Evolutionary conservation across 441 rosid genomes (phyloP).

Genomic region (Pelargonium australe): DNA sequence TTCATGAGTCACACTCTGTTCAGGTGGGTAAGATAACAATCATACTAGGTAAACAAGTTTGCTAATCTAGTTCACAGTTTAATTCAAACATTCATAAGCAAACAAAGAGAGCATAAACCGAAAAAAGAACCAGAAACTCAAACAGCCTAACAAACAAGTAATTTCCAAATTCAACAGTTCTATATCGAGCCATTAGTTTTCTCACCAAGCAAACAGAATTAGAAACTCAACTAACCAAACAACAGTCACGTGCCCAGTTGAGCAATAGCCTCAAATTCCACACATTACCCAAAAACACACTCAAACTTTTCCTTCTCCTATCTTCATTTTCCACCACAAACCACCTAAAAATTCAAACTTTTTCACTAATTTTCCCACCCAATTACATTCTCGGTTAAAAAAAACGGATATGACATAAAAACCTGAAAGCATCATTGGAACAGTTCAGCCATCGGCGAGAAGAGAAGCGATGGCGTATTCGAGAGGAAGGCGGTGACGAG

Average conservation of each 20-base stretch:
- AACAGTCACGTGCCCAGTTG: not conserved
- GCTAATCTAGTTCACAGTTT: too few relatives aligned
- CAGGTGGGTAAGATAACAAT: too few relatives aligned
- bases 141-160: too few relatives aligned
- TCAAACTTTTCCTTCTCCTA: not conserved
- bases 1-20: too few relatives aligned
- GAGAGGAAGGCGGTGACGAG: slow-evolving; percentile 33
- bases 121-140: too few relatives aligned
- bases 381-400: not conserved
- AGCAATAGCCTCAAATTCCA: not conserved
- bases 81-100: too few relatives aligned
- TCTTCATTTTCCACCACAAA: not conserved
- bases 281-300: not conserved
- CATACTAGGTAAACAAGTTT: too few relatives aligned
- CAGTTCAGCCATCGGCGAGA: slow-evolving; percentile 55
- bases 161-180: too few relatives aligned
- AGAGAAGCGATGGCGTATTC: slow-evolving; percentile 56
- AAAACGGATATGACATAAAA: not conserved
- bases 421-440: slow-evolving; percentile 34
- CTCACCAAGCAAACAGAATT: slow-evolving; percentile 1
- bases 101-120: too few relatives aligned
- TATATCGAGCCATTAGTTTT: not conserved
- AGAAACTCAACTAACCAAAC: not conserved
- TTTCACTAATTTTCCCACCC: not conserved
- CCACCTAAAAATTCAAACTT: not conserved